Percentiles rank a stretch among this genome's conserved stretches.
phyloP scores from a whole-genome alignment of 306 rosid species.

The Prinsepia uniflora region DNA sequence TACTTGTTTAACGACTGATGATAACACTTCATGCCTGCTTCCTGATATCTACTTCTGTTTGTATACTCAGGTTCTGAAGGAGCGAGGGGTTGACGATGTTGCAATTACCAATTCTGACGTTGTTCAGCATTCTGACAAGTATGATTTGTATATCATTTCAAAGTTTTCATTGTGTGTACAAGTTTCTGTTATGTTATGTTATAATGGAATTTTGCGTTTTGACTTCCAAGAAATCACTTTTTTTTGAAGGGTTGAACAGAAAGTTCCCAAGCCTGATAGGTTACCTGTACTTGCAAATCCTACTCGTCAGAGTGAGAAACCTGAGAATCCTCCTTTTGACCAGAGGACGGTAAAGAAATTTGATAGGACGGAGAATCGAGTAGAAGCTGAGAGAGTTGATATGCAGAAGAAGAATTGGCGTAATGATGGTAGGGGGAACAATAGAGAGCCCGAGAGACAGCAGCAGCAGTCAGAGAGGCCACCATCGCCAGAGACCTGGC shows the following conservation, averaged over 20 bases:
- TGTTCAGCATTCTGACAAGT: constrained; percentile 64
- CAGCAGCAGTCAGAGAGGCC: constrained; percentile 60
- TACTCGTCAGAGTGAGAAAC: constrained; percentile 39
- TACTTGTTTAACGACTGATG: background rate
- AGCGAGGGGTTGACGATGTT: constrained; percentile 74
- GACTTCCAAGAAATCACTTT: constrained; percentile 9
- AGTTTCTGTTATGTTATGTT: background rate
- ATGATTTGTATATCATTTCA: constrained; percentile 16
- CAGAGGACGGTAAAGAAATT: constrained; percentile 58
- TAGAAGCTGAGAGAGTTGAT: constrained; percentile 56
- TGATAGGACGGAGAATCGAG: constrained; percentile 63
- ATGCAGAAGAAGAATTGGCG: constrained; percentile 74
- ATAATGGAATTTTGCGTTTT: constrained; percentile 5
- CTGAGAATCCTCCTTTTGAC: constrained; percentile 45
- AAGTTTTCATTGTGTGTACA: background rate
- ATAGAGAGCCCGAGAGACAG: constrained; percentile 55
- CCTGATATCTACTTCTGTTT: constrained; percentile 20
- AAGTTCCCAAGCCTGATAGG: constrained; percentile 48
- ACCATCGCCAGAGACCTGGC: constrained; percentile 95
- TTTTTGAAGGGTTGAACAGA: constrained; percentile 58
- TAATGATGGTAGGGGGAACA: constrained; percentile 48
- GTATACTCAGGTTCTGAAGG: constrained; percentile 80
- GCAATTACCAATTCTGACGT: constrained; percentile 44
- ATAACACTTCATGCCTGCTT: constrained; percentile 18
- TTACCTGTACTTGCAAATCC: constrained; percentile 42